Evolutionary conservation across 2,329 filamentous ascomycete species (phyloP), one percentile per base, ranked within the genome.

Genomic region (Paecilomyces variotii): DNA sequence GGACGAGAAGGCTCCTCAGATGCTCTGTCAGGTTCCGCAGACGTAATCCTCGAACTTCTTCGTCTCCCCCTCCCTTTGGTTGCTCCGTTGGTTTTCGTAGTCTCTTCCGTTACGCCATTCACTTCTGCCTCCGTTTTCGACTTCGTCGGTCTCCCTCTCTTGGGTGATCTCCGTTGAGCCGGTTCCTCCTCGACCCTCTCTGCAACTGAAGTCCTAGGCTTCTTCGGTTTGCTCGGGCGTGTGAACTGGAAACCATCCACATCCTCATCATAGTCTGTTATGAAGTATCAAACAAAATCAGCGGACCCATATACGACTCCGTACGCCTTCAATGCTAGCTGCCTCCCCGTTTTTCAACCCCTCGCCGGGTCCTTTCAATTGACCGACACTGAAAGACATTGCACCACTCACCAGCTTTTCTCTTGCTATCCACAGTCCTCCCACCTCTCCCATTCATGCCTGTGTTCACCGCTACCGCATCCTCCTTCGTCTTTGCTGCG

Each of bases 241-340:
- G 86, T 85, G 71, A 91, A 92, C 59, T 85, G 79, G 66, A 92
- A 92, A 62, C 89, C 89, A 66, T 88, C 89, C 76, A 89, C 86
- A 67, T 88, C 83, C 72, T 92, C 88, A 66, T 90, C 87, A 66
- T 87, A 87, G 61, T 75, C 79, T 78, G 60, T 57, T 62, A 39
- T n/a, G 24, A 30, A 53, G 34, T 32, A 50, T 11, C 25, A 57
- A 39, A 27, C 19, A 58, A 50, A 34, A 56, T 62, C 34, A 62
- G 59, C 30, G 25, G 34, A 35, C 39, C 27, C 34, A 10, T 26
- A 14, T 24, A n/a, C 39, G 39, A 45, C 39, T 9, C 19, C n/a
- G 4, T n/a, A 19, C n/a, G 35, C 35, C 35, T 39, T 39, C 35
- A 7, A 39, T 39, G n/a, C 35, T n/a, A 39, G 35, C 6, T 14